Base-by-base conservation (phyloP, 306 rosid genomes). In the Vigna unguiculata region DNA sequence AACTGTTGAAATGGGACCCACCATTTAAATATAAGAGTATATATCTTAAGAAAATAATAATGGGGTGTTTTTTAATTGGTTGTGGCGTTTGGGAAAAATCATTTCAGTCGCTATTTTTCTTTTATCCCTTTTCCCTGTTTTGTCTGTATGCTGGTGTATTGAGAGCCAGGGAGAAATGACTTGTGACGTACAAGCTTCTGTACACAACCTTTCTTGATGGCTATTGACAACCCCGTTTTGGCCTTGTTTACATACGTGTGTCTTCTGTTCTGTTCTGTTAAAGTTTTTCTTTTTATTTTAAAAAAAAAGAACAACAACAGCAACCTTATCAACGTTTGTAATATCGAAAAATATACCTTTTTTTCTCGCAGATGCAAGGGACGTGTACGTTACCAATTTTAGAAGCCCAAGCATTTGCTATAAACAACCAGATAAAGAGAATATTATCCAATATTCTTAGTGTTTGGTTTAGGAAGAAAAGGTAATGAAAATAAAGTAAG, bases 1-100 rank as follows among this genome's bases (percentile, higher is more conserved):
- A 83, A 89, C 96, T 87, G 86, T 90, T 77, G 24, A 81, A 3
- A 45, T 25, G 87, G 93, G 93, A 52, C 89, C 96, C 75, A 76
- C 82, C 24, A 2, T 62, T 66, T 76, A 54, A 54, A 54, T 3
- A 54, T 7, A 7, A 0, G 2, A 36, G 2, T 38, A 7, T 53
- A 54, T 10, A 53, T 17, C 0, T 16, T 6, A 2, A 0, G n/a
- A 34, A 63, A 52, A 41, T 28, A 32, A n/a, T 17, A 9, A 55
- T 2, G 1, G 3, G 21, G 2, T 13, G 6, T 53, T 20, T n/a
- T 59, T n/a, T 32, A 69, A 17, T 19, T 9, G 30, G n/a, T 19
- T 19, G n/a, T 34, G 52, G 13, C 21, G 38, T 53, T 13, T 7
- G 19, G 28, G 49, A 71, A 32, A 51, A 34, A 28, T n/a, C 13